These are phyloP conservation scores for Globisporangium emineosum DNA, from an alignment of 352 stramenopile genomes.

Conservation along the genomic window DNA sequence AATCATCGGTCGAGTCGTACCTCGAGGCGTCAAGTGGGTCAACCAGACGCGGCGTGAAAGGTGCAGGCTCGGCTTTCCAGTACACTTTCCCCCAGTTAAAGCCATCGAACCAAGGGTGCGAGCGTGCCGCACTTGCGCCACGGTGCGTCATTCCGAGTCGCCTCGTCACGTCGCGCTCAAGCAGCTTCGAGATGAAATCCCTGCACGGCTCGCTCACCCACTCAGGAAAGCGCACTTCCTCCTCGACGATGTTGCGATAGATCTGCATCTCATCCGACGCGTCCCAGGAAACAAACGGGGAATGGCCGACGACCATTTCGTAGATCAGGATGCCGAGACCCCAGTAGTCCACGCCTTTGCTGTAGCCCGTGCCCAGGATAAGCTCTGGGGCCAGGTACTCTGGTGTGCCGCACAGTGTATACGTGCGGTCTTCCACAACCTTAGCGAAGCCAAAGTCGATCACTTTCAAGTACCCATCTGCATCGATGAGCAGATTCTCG, in stretches of 20 bases:
- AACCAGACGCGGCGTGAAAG: slow-evolving; percentile 87
- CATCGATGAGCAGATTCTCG: too few relatives aligned
- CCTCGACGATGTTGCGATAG: slow-evolving; percentile 95
- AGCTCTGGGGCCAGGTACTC: too few relatives aligned
- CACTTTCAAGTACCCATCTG: too few relatives aligned
- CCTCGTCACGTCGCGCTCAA: slow-evolving; percentile 84
- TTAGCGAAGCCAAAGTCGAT: too few relatives aligned
- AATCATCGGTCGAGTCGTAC: slow-evolving; percentile 72
- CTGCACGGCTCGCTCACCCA: slow-evolving; percentile 55
- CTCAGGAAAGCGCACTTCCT: slow-evolving; percentile 89
- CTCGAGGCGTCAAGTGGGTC: slow-evolving; percentile 90
- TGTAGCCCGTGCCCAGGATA: too few relatives aligned
- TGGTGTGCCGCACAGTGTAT: too few relatives aligned
- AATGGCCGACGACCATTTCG: slow-evolving; percentile 93
- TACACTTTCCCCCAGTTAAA: slow-evolving; percentile 90
- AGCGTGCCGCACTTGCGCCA: slow-evolving; percentile 85
- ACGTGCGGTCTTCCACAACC: too few relatives aligned
- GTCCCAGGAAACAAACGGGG: slow-evolving; percentile 81
- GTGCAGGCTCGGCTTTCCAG: slow-evolving; percentile 87
- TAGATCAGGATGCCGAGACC: slow-evolving; percentile 94
- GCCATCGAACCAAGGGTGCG: slow-evolving; percentile 89
- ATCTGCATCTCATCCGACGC: slow-evolving; percentile 93
- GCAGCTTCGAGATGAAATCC: slow-evolving; percentile 89
- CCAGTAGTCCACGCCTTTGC: too few relatives aligned
- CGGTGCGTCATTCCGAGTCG: slow-evolving; percentile 87